A percentile compares a stretch with the other conserved stretches of the same genome.
Conservation (phyloP, 345 rosid species). For the Camelina neglecta region DNA sequence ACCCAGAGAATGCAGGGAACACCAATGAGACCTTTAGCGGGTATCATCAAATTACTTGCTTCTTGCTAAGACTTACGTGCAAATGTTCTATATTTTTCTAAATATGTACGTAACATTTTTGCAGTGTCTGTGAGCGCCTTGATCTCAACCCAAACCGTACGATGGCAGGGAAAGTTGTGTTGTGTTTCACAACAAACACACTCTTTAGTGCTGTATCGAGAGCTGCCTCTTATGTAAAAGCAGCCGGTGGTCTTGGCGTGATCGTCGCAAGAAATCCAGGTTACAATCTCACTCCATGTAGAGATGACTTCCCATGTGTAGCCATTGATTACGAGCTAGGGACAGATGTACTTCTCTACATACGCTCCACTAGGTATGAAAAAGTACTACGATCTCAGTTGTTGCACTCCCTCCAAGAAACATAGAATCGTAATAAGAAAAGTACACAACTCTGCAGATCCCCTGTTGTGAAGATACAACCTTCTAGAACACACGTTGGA, state of each 20-base stretch:
- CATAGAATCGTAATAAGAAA: no score
- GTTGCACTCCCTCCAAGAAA: slow-evolving; percentile 19
- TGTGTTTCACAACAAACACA: slow-evolving; percentile 43
- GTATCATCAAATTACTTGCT: slow-evolving; percentile 5
- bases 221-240: slow-evolving; percentile 37
- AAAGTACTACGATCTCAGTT: background rate
- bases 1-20: slow-evolving; percentile 41
- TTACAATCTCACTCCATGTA: slow-evolving; percentile 39
- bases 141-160: slow-evolving; percentile 13
- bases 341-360: slow-evolving; percentile 46
- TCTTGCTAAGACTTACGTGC: background rate
- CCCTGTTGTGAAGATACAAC: slow-evolving; percentile 38
- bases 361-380: slow-evolving; percentile 47
- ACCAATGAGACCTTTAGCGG: slow-evolving; percentile 29
- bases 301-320: slow-evolving; percentile 46
- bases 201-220: slow-evolving; percentile 25
- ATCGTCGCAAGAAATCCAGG: slow-evolving; percentile 48
- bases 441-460: slow-evolving; percentile 10
- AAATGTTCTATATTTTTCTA: background rate
- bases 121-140: slow-evolving; percentile 29
- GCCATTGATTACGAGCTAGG: slow-evolving; percentile 46
- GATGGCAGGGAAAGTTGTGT: slow-evolving; percentile 45
- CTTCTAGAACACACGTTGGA: slow-evolving; percentile 27
- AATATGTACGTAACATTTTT: background rate
- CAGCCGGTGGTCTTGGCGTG: slow-evolving; percentile 49